Evolutionary conservation across 495 filamentous ascomycete genomes (phyloP).

Genomic region (Choiromyces venosus): DNA sequence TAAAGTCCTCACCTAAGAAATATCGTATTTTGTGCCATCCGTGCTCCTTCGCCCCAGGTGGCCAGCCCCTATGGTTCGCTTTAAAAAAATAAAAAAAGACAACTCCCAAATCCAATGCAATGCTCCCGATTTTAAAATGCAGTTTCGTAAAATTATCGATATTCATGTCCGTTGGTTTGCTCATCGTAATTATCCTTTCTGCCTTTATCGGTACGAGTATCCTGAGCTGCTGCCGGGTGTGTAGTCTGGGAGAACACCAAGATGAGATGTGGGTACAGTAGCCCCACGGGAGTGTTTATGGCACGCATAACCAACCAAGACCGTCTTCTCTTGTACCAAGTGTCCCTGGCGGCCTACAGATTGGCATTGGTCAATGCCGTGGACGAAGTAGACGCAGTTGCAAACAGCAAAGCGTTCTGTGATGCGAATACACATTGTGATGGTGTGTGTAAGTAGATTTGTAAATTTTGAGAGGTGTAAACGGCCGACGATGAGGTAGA

Average conservation of each 20-base stretch:
- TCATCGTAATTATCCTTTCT: not conserved
- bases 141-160: conserved; percentile 17
- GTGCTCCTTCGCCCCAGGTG: conserved; percentile 24
- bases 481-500: not conserved
- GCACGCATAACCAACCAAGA: conserved; percentile 76
- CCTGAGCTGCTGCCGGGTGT: conserved; percentile 26
- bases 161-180: not conserved
- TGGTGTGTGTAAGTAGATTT: not conserved
- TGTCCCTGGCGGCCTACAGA: conserved; percentile 67
- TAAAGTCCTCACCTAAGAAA: not conserved
- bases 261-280: conserved; percentile 12
- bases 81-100: conserved; percentile 19
- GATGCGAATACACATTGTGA: conserved; percentile 68
- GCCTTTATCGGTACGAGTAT: conserved; percentile 25
- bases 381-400: conserved; percentile 76
- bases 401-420: conserved; percentile 77
- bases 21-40: not conserved
- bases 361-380: conserved; percentile 71
- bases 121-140: conserved; percentile 17
- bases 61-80: conserved; percentile 9
- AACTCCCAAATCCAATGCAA: conserved; percentile 9
- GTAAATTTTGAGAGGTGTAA: not conserved
- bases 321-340: conserved; percentile 63
- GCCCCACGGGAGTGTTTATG: conserved; percentile 41
- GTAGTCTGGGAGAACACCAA: conserved; percentile 35